phyloP scores from a whole-genome alignment of 208 protist species.

The Acanthamoeba lenticulata region DNA sequence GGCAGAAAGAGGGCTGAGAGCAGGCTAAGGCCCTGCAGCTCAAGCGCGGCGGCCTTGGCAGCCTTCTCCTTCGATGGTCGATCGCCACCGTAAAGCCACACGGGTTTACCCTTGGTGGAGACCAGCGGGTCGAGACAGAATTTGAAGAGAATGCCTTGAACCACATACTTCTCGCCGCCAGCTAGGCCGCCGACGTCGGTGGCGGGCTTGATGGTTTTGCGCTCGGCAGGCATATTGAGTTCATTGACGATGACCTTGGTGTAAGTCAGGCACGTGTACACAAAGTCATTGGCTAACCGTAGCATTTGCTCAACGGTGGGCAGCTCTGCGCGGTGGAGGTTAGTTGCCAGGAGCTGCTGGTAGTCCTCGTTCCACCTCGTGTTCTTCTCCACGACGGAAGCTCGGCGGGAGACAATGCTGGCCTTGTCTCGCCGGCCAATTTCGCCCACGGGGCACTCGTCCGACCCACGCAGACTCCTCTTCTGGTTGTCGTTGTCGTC shows the following conservation, averaged over 20 bases:
- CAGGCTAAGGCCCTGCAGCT: slow-evolving; percentile 68
- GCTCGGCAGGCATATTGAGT: neutral
- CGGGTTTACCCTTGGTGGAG: neutral
- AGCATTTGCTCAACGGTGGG: neutral
- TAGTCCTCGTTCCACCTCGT: neutral
- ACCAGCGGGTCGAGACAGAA: slow-evolving; percentile 71
- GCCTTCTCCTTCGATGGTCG: slow-evolving; percentile 62
- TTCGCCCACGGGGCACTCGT: neutral
- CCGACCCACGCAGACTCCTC: neutral
- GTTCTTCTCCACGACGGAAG: neutral
- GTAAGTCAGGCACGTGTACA: slow-evolving; percentile 29
- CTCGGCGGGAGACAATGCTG: neutral
- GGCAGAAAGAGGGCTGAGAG: slow-evolving; percentile 15
- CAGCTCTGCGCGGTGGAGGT: neutral
- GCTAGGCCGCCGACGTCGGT: slow-evolving; percentile 70
- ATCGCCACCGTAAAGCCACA: slow-evolving; percentile 25
- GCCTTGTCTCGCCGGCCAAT: neutral
- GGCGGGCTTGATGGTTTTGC: slow-evolving; percentile 20
- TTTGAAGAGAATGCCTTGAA: slow-evolving; percentile 78
- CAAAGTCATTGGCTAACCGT: neutral
- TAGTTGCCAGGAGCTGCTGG: neutral
- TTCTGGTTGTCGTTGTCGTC: neutral
- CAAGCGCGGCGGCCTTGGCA: neutral
- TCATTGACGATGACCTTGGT: neutral
- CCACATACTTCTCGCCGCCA: slow-evolving; percentile 72